Evolutionary conservation across 768 basidiomycete species (phyloP), one percentile per base, ranked within the genome.

Genomic region (Arthromyces matolae): DNA sequence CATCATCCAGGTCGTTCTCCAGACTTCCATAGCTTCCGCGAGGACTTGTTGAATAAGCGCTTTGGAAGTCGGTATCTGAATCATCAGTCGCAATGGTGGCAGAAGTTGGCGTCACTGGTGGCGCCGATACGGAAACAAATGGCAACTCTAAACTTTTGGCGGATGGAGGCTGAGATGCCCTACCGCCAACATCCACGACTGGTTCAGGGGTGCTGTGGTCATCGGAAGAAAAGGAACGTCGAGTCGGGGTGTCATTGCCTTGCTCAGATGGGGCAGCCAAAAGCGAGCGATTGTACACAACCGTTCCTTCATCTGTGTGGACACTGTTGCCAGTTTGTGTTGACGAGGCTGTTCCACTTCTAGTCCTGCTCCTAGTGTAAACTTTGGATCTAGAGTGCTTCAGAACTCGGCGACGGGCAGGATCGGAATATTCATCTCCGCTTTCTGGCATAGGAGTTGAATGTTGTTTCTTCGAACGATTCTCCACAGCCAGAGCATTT

Each of bases 11-110:
- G 20, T 59, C 57, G 34, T 57, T 57, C 13, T 74, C 71, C 28
- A 75, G 72, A 58, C 77, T 79, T 33, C 73, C 77, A 53, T 80
- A 82, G 60, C 84, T 87, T 36, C 70, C 78, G 1, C 85, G 78
- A 10, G 87, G 86, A 58, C 86, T 88, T 3, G 79, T 68, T 4
- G 87, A 89, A 64, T 86, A 89, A 27, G 89, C 89, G 53, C 89
- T 91, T 67, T 90, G 88, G 64, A 91, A 92, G 58, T 92, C 89
- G 22, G 84, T 85, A 57, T 89, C 87, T 18, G 86, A 88, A 55
- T 88, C 87, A 49, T 89, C 86, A 7, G 76, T 66, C 22, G 65
- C 68, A 22, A 65, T 62, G 29, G 66, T 59, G 19, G 61, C 53
- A 2, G 63, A 59, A 0, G 50, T 42, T 24, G 44, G 47, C 9